Evolutionary conservation across 73 alveolate species (phyloP).

Genomic region (Tetrahymena borealis): DNA sequence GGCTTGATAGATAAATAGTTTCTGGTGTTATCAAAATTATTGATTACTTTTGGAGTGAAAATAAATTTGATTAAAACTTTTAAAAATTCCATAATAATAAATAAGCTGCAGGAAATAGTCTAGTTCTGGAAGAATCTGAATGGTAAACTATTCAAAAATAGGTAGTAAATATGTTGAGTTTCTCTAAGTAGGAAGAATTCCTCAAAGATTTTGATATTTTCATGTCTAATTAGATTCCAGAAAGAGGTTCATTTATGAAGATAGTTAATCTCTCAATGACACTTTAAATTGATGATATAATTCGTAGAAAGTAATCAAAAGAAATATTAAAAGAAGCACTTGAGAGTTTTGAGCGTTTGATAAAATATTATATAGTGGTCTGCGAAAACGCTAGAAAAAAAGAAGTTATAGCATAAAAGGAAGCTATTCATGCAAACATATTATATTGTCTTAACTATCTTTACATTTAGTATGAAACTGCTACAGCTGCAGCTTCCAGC

Average conservation of each 20-base stretch:
- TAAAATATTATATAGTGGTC: not conserved
- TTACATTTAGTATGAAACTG: not conserved
- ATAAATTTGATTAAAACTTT: not conserved
- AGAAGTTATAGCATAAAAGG: not conserved
- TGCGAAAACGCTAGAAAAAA: not conserved
- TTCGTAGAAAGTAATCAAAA: not conserved
- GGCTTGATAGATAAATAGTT: not conserved
- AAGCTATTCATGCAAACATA: not conserved
- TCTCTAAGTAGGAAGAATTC: not conserved
- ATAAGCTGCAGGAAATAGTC: not conserved
- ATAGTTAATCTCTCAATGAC: not conserved
- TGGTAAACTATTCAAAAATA: not conserved
- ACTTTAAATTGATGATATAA: not conserved
- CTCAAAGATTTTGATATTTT: not conserved
- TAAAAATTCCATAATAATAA: not conserved
- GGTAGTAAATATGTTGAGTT: not conserved
- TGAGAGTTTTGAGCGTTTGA: not conserved
- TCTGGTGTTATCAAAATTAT: not conserved
- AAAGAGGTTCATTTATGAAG: not conserved
- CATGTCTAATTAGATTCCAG: not conserved
- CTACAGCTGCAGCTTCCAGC: not conserved
- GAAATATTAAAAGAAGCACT: not conserved
- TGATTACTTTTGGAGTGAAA: not conserved
- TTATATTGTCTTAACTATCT: not conserved
- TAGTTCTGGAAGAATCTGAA: not conserved